Evolutionary conservation across 176 grass and related monocot species (phyloP).

Genomic region (Themeda triandra): DNA sequence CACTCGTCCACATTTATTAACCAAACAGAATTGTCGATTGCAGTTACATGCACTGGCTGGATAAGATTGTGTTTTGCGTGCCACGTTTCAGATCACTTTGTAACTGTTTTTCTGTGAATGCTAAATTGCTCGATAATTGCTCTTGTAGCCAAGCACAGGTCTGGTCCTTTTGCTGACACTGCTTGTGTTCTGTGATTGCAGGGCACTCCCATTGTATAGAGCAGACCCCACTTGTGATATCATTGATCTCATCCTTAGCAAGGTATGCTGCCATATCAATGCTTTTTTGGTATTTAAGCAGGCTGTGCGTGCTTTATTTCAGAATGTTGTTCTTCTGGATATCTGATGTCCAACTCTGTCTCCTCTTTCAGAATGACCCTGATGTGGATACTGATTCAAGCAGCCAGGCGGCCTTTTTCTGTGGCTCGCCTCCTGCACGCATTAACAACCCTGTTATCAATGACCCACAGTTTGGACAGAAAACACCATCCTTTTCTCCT

Average conservation of each 20-base stretch:
- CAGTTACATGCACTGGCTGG: not conserved
- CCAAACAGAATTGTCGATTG: not conserved
- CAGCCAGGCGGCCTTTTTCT: constrained; percentile 62
- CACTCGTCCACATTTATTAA: not conserved
- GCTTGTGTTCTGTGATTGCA: constrained; percentile 7
- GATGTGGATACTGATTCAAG: constrained; percentile 54
- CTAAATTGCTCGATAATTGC: not conserved
- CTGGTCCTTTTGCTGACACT: constrained; percentile 5
- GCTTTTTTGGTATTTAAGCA: not conserved
- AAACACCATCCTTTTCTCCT: constrained; percentile 57
- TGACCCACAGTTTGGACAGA: constrained; percentile 69
- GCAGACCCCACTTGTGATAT: constrained; percentile 54
- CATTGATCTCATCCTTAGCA: constrained; percentile 66
- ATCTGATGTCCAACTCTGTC: constrained; percentile 9
- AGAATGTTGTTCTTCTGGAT: not conserved
- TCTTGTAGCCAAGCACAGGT: not conserved
- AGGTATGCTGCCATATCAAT: constrained; percentile 43
- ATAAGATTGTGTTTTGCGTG: not conserved
- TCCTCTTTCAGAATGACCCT: constrained; percentile 24
- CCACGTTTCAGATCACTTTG: not conserved
- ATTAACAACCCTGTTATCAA: constrained; percentile 79
- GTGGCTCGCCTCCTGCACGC: constrained; percentile 82
- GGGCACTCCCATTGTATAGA: constrained; percentile 47
- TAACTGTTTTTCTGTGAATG: not conserved
- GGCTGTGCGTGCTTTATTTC: not conserved